Percentiles rank a stretch among this genome's conserved stretches.
phyloP scores from a whole-genome alignment of 2,329 filamentous ascomycete species.

The Shiraia sp. region DNA sequence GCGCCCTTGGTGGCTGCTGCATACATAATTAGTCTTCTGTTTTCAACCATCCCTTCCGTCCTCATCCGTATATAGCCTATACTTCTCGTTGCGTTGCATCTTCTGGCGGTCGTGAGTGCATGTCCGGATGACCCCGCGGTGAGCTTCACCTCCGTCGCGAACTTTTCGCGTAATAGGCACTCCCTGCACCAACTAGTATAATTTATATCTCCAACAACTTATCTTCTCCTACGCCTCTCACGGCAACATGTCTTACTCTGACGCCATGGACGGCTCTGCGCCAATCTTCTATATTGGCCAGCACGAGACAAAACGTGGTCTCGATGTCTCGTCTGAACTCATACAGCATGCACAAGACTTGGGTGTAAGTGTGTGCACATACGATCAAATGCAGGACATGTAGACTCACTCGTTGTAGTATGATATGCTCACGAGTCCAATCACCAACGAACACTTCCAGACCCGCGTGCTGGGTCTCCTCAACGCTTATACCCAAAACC shows the following conservation, averaged over 20 bases:
- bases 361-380: slow-evolving; percentile 58
- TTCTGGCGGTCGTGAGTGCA: too few relatives aligned
- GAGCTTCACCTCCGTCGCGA: slow-evolving; percentile 6
- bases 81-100: neutral
- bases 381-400: neutral
- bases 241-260: slow-evolving; percentile 34
- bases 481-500: slow-evolving; percentile 56
- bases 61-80: too few relatives aligned
- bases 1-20: too few relatives aligned
- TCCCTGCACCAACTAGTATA: neutral
- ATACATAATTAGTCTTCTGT: too few relatives aligned
- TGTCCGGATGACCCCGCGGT: slow-evolving; percentile 12
- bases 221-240: neutral
- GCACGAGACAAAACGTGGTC: slow-evolving; percentile 67
- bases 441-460: slow-evolving; percentile 76
- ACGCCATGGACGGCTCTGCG: slow-evolving; percentile 40
- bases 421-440: slow-evolving; percentile 75
- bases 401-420: slow-evolving; percentile 59
- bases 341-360: slow-evolving; percentile 69
- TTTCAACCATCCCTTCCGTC: neutral
- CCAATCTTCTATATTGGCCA: slow-evolving; percentile 72
- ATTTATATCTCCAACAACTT: slow-evolving; percentile 3
- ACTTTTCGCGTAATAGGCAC: slow-evolving; percentile 4
- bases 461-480: slow-evolving; percentile 67
- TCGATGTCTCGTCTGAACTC: slow-evolving; percentile 65